Conservation (phyloP, 1,284 basidiomycete species). For the Papiliotrema laurentii region DNA sequence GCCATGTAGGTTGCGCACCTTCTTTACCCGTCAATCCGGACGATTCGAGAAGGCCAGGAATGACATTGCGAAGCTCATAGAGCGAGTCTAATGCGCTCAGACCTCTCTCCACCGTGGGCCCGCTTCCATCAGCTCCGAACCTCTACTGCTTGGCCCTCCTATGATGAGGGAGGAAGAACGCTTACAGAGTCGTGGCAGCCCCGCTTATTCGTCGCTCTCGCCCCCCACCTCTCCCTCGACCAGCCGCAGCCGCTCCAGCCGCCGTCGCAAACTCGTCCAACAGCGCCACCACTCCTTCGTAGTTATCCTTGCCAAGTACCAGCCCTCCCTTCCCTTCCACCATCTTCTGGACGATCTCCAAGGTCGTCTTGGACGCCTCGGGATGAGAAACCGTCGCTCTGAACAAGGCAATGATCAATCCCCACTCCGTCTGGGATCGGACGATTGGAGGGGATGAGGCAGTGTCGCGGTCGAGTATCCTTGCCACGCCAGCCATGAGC, state of each 20-base stretch:
- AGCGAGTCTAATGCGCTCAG: conserved; percentile 76
- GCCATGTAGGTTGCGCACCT: conserved; percentile 25
- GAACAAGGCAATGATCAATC: conserved; percentile 83
- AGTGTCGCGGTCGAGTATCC: conserved; percentile 70
- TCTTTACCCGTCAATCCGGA: conserved; percentile 35
- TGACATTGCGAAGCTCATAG: conserved; percentile 63
- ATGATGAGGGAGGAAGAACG: not conserved
- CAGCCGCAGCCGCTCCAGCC: conserved; percentile 61
- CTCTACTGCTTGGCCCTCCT: too few species aligned
- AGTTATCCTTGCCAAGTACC: conserved; percentile 71
- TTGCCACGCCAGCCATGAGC: conserved; percentile 74
- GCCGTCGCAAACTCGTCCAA: conserved; percentile 81
- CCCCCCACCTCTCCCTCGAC: conserved; percentile 42
- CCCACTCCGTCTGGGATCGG: conserved; percentile 91
- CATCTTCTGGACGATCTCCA: conserved; percentile 67
- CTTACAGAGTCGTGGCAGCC: conserved; percentile 36
- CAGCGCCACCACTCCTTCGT: conserved; percentile 70
- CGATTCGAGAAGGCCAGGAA: conserved; percentile 57
- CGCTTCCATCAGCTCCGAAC: conserved; percentile 54
- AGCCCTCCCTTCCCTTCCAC: conserved; percentile 53
- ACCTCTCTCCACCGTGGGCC: conserved; percentile 71
- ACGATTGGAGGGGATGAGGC: conserved; percentile 55
- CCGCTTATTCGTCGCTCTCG: conserved; percentile 32
- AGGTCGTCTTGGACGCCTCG: conserved; percentile 80
- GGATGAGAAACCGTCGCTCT: conserved; percentile 78